Evolutionary conservation across 2,329 filamentous ascomycete genomes (phyloP).

Genomic region (Pseudocercospora ulei): DNA sequence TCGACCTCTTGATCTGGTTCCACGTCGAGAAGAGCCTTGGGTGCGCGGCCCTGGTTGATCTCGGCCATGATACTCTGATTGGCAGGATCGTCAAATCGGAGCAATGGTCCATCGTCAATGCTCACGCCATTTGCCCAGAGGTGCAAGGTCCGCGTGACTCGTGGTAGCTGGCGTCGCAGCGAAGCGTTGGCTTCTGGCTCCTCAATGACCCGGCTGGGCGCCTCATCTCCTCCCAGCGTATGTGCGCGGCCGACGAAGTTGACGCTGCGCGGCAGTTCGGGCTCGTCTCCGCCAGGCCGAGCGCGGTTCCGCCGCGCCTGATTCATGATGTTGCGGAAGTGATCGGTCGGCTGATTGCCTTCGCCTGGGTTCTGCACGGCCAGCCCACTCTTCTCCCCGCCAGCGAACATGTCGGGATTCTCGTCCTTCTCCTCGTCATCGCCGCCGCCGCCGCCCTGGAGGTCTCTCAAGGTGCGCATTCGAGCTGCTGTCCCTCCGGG

Average conservation of each 20-base stretch:
- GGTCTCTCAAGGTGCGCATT: conserved; percentile 39
- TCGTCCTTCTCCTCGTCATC: conserved; percentile 54
- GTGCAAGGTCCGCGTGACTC: conserved; percentile 61
- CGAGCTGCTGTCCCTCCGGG: conserved; percentile 19
- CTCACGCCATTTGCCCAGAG: conserved; percentile 80
- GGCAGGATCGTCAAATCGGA: conserved; percentile 66
- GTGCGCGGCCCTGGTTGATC: conserved; percentile 67
- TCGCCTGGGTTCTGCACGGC: conserved; percentile 57
- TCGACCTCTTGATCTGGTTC: conserved; percentile 65
- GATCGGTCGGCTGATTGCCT: conserved; percentile 33
- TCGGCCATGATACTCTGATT: conserved; percentile 63
- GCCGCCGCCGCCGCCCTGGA: conserved; percentile 45
- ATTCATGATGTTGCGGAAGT: conserved; percentile 45
- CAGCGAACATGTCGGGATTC: conserved; percentile 64
- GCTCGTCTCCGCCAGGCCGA: conserved; percentile 44
- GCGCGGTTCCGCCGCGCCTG: conserved; percentile 49
- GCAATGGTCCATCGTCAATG: conserved; percentile 69
- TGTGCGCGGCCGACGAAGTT: conserved; percentile 61
- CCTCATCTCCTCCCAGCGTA: conserved; percentile 68
- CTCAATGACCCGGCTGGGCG: conserved; percentile 58
- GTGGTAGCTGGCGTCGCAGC: conserved; percentile 36
- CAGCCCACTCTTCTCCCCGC: conserved; percentile 73
- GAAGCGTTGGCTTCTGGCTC: conserved; percentile 44
- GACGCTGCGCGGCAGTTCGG: conserved; percentile 31
- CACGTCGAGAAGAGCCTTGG: conserved; percentile 68